phyloP scores from a whole-genome alignment of 768 basidiomycete species.

The Pisolithus microcarpus region DNA sequence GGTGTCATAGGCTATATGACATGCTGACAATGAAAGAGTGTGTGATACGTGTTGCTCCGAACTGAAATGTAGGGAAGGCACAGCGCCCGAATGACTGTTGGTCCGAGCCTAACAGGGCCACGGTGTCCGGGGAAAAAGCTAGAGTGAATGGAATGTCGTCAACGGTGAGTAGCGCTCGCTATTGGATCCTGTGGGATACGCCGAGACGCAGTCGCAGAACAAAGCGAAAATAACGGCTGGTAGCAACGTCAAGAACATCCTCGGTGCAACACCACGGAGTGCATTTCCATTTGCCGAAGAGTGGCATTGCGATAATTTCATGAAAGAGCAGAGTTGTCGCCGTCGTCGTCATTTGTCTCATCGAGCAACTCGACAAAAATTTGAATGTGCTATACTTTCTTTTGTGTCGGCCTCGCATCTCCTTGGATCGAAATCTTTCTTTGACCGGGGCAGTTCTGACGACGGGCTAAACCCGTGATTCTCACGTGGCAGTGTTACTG shows the following conservation, averaged over 20 bases:
- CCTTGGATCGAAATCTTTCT: neutral
- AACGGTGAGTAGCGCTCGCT: too few relatives aligned
- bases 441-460: neutral
- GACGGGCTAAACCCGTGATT: constrained; percentile 1
- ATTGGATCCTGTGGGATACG: neutral
- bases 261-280: neutral
- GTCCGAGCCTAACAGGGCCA: neutral
- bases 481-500: constrained; percentile 4
- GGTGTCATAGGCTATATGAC: neutral
- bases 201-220: too few relatives aligned
- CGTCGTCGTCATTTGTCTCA: too few relatives aligned
- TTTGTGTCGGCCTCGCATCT: neutral
- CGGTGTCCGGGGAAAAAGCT: neutral
- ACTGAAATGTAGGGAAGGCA: neutral
- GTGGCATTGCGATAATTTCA: neutral
- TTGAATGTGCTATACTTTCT: too few relatives aligned
- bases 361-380: too few relatives aligned
- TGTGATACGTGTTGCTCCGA: neutral
- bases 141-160: too few relatives aligned
- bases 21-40: neutral
- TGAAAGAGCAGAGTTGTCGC: too few relatives aligned
- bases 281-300: neutral
- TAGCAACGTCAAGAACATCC: neutral
- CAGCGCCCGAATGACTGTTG: neutral
- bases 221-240: too few relatives aligned